Evolutionary conservation across 148 eudicot species (phyloP).

Genomic region (Chenopodium quinoa): DNA sequence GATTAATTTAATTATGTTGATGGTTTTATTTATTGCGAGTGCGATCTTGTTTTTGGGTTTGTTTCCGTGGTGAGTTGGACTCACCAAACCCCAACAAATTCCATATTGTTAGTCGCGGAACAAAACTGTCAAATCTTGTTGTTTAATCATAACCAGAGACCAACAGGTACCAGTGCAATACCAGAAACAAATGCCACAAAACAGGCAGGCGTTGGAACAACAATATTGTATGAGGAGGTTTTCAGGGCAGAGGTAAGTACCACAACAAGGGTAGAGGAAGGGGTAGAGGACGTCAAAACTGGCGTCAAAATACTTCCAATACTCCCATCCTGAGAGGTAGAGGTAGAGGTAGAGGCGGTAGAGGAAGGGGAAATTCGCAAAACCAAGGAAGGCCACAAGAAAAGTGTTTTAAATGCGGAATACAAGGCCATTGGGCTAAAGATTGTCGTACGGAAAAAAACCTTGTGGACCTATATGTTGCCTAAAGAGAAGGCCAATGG

Average conservation of each 20-base stretch:
- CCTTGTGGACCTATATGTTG: background rate
- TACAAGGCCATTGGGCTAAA: background rate
- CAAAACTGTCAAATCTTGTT: background rate
- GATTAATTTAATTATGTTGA: no score
- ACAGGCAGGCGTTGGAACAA: background rate
- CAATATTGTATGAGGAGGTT: no score
- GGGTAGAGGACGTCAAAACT: background rate
- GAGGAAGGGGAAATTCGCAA: no score
- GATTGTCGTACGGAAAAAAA: background rate
- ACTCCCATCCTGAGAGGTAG: background rate
- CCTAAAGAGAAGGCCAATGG: no score
- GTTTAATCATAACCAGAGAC: background rate
- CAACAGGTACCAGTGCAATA: background rate
- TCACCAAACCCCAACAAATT: no score
- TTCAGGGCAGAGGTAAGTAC: no score
- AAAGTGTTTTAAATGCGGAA: constrained; percentile 2
- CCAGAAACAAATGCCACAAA: constrained; percentile 1
- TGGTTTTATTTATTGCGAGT: no score
- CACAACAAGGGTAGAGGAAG: background rate
- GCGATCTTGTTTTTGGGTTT: no score
- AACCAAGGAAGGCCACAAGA: background rate
- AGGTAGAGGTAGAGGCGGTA: background rate
- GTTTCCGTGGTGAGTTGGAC: no score
- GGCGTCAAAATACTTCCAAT: background rate
- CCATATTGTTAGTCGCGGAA: no score